Evolutionary conservation across 1,284 basidiomycete species (phyloP).

Genomic region (Hortiboletus rubellus): DNA sequence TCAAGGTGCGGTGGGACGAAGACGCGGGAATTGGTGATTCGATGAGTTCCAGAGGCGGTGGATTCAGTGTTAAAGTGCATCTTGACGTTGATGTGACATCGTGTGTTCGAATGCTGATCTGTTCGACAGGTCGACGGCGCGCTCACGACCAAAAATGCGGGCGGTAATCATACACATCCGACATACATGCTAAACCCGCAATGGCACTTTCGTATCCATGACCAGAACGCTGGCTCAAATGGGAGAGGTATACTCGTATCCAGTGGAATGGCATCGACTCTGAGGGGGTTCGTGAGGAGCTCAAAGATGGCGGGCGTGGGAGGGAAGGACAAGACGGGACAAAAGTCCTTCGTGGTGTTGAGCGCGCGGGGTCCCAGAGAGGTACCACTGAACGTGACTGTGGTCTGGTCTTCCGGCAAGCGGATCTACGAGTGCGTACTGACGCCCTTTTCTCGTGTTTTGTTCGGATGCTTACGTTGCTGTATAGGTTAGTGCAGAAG

Average conservation of each 20-base stretch:
- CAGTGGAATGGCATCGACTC: not conserved
- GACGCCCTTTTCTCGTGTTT: not conserved
- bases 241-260: not conserved
- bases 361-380: conserved; percentile 60
- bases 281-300: not conserved
- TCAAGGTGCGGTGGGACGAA: conserved; percentile 51
- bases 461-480: not conserved
- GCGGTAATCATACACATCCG: conserved; percentile 78
- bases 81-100: not conserved
- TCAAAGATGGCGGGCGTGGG: not conserved
- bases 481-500: conserved; percentile 54
- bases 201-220: conserved; percentile 65
- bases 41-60: not conserved
- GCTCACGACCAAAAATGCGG: conserved; percentile 73
- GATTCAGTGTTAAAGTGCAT: conserved; percentile 24
- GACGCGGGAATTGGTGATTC: conserved; percentile 15
- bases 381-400: conserved; percentile 72
- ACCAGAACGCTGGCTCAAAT: not conserved
- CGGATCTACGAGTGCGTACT: conserved; percentile 71
- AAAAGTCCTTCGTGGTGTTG: conserved; percentile 50
- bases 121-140: conserved; percentile 54
- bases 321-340: conserved; percentile 2
- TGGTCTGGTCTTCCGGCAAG: conserved; percentile 75
- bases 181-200: conserved; percentile 92
- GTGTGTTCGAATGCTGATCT: conserved; percentile 8